Conservation (phyloP, 768 basidiomycete species). For the Pleurotus pulmonarius region DNA sequence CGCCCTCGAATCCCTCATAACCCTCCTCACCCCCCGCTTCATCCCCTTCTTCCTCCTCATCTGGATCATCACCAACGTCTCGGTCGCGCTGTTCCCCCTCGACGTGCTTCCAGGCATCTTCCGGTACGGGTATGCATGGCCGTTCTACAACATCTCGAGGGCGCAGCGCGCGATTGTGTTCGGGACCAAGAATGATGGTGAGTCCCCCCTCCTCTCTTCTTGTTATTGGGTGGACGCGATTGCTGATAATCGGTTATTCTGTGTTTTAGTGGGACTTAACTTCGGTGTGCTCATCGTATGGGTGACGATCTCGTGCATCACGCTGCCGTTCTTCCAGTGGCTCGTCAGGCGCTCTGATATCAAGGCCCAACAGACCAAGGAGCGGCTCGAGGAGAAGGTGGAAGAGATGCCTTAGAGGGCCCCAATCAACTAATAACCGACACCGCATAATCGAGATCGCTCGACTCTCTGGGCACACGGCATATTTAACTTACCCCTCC, state of each 20-base stretch:
- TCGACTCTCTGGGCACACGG: too few species aligned
- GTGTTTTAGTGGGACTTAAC: slow-evolving; percentile 49
- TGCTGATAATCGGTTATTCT: background rate
- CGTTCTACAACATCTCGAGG: slow-evolving; percentile 68
- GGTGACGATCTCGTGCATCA: slow-evolving; percentile 50
- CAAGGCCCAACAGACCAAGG: slow-evolving; percentile 12
- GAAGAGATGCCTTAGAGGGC: too few species aligned
- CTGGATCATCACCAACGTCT: slow-evolving; percentile 64
- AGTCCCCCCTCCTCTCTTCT: slow-evolving; percentile 17
- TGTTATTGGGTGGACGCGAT: background rate
- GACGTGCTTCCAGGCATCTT: slow-evolving; percentile 54
- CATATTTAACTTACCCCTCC: too few species aligned
- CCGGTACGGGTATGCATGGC: slow-evolving; percentile 65
- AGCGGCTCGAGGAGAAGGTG: slow-evolving; percentile 11
- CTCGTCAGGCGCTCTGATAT: slow-evolving; percentile 20
- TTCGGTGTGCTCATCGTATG: slow-evolving; percentile 59
- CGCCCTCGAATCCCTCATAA: slow-evolving; percentile 56
- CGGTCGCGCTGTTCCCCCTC: slow-evolving; percentile 55
- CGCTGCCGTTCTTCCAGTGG: slow-evolving; percentile 50
- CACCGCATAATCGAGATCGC: too few species aligned
- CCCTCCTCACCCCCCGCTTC: slow-evolving; percentile 47
- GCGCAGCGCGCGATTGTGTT: slow-evolving; percentile 65
- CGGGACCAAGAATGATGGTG: slow-evolving; percentile 56
- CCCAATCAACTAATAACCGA: too few species aligned
- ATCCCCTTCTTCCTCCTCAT: slow-evolving; percentile 59